Base-by-base conservation (phyloP, 306 rosid species). In the Trifolium fragiferum region DNA sequence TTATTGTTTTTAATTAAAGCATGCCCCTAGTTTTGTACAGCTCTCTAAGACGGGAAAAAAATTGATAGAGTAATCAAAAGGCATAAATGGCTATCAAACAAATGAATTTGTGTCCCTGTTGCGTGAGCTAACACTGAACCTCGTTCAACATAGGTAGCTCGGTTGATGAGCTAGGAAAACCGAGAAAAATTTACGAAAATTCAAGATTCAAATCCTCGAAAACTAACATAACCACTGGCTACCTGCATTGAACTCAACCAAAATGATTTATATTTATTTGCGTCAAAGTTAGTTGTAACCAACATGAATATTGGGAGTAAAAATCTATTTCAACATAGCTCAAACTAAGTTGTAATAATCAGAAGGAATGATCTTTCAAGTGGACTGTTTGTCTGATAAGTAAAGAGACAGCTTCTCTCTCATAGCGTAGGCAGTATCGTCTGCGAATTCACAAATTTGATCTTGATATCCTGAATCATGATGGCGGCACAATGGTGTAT, bases 401-500 rank as follows among this genome's bases (percentile, higher is more conserved):
- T 76, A 81, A 32, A 85, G 71, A 33, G 96, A 82, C 38, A 90
- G 89, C 82, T 86, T 88, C 37, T 89, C 93, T 79, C 98, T 86
- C 30, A 75, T 41, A 35, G 51, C 11, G 46, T n/a, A 62, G 40
- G 89, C 90, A 14, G 87, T 15, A 10, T 61, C 65, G 73, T 86
- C 89, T 1, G 68, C 87, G 54, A 81, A 86, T 78, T 88, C 85
- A 15, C 98, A 83, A 27, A 37, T 82, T 81, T 87, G 93, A 59
- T 85, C 90, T 14, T 72, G 69, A 82, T 93, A 93, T 69, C 85
- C 86, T 0, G 83, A 69, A 78, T 93, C 97, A 65, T 93, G 98
- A 68, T 82, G 87, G 77, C 79, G 74, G 43, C 87, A 66, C 59
- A 84, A 69, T 3, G 93, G 80, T 80, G 82, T 51, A 33, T 82